phyloP scores from a whole-genome alignment of 2,329 filamentous ascomycete genomes.

The Colletotrichum sp. region DNA sequence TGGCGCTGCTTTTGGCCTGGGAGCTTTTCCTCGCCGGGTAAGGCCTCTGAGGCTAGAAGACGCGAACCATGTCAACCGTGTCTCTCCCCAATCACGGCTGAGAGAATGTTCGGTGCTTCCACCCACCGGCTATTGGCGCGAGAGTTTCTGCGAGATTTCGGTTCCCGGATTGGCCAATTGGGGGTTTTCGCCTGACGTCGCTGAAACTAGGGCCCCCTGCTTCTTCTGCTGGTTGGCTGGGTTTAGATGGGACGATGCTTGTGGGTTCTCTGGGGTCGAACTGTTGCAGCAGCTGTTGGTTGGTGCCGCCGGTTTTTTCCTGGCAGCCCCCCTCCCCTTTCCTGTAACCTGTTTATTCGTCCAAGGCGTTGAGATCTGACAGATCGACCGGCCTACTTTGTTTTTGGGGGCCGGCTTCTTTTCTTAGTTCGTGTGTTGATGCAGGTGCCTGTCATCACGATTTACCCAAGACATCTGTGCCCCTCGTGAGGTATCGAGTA shows the following conservation, averaged over 20 bases:
- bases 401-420: background rate
- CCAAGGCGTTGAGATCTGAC: background rate
- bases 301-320: background rate
- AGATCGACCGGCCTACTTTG: background rate
- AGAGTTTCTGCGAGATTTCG: conserved; percentile 16
- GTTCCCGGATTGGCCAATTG: background rate
- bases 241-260: conserved; percentile 2
- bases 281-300: background rate
- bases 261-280: conserved; percentile 1
- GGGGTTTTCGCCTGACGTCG: background rate
- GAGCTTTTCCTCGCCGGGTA: background rate
- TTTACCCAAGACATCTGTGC: background rate
- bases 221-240: background rate
- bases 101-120: conserved; percentile 5
- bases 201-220: background rate
- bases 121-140: conserved; percentile 12
- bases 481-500: background rate
- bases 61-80: background rate
- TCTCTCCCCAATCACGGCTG: background rate
- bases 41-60: background rate
- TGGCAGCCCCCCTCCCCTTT: background rate
- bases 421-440: background rate
- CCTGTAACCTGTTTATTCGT: background rate
- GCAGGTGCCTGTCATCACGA: background rate
- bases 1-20: background rate